phyloP scores from a whole-genome alignment of 2,329 filamentous ascomycete species.

The Pseudogymnoascus sp. region DNA sequence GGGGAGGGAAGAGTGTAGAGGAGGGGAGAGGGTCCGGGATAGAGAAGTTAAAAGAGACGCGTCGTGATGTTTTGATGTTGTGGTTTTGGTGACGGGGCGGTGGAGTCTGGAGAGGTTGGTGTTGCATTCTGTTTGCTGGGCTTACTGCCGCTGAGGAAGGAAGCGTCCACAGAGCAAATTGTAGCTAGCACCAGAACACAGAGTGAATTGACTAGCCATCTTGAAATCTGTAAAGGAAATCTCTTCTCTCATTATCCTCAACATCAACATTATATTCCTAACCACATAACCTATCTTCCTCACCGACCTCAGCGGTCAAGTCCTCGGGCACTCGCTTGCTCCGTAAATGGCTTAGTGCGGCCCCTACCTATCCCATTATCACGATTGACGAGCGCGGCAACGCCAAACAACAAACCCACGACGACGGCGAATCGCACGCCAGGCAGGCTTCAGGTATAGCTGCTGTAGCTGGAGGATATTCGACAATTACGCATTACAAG shows the following conservation, averaged over 20 bases:
- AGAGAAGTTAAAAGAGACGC: neutral
- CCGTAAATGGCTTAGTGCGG: conserved; percentile 8
- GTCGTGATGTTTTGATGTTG: conserved; percentile 9
- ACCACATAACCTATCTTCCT: neutral
- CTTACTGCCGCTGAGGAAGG: neutral
- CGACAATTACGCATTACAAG: neutral
- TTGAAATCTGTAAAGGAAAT: neutral
- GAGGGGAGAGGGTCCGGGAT: neutral
- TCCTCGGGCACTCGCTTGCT: neutral
- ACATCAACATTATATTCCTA: conserved; percentile 1
- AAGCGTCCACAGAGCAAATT: neutral
- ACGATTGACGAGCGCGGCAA: conserved; percentile 9
- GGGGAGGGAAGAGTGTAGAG: neutral
- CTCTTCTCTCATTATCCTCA: neutral
- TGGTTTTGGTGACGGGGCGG: conserved; percentile 6
- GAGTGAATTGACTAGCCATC: neutral
- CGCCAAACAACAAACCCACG: neutral
- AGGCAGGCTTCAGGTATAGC: conserved; percentile 5
- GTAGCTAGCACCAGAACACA: neutral
- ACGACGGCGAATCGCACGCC: conserved; percentile 3
- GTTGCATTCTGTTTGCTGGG: conserved; percentile 7
- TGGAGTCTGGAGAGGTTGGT: neutral
- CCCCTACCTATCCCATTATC: conserved; percentile 9
- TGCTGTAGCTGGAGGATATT: conserved; percentile 1
- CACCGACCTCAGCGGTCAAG: conserved; percentile 7